Evolutionary conservation across 768 basidiomycete species (phyloP).

Genomic region (Daedaleopsis nitida): DNA sequence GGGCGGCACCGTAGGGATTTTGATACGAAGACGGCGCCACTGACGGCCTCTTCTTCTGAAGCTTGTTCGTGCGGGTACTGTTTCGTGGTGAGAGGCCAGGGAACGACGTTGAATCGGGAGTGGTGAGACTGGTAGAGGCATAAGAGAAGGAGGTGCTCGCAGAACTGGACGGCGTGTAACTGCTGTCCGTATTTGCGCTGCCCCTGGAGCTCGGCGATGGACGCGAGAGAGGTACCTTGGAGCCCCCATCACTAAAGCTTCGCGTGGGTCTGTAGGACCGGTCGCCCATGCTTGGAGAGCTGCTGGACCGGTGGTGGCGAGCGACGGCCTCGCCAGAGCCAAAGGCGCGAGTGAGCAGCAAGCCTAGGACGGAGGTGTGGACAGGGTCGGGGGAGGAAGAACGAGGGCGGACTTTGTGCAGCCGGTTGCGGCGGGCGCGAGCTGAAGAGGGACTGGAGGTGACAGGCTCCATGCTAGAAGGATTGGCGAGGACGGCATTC

Average conservation of each 20-base stretch:
- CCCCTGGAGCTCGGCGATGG: constrained; percentile 14
- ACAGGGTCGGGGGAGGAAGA: constrained; percentile 2
- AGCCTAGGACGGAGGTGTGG: constrained; percentile 10
- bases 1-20: constrained; percentile 12
- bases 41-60: constrained; percentile 22
- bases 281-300: constrained; percentile 11
- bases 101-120: constrained; percentile 19
- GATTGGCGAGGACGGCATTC: constrained; percentile 1
- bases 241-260: constrained; percentile 17
- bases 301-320: constrained; percentile 7
- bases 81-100: constrained; percentile 14
- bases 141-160: constrained; percentile 13
- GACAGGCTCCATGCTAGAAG: constrained; percentile 17
- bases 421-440: constrained; percentile 14
- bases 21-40: constrained; percentile 16
- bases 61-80: constrained; percentile 20
- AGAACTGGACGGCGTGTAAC: constrained; percentile 12
- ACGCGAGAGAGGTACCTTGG: neutral
- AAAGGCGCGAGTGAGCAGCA: constrained; percentile 13
- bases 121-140: constrained; percentile 20
- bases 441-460: constrained; percentile 7
- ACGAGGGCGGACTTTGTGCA: constrained; percentile 14
- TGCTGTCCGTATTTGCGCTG: constrained; percentile 16
- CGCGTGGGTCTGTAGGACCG: constrained; percentile 12
- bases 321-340: constrained; percentile 4